Conservation (phyloP, 768 basidiomycete species). For the Lentinula detonsa region DNA sequence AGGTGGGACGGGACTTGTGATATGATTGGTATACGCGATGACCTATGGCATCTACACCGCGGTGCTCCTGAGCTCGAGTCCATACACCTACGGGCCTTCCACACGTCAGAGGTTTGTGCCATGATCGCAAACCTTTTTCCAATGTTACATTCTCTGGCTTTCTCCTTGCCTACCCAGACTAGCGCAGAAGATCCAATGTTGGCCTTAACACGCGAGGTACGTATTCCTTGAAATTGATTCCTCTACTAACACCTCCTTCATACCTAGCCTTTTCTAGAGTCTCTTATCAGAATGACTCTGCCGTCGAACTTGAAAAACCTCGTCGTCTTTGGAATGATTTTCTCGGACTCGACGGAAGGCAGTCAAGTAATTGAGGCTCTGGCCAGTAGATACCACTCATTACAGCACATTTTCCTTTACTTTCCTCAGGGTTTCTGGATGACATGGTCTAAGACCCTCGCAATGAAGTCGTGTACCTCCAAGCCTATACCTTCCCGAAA, state of each 20-base stretch:
- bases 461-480: neutral
- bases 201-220: conserved; percentile 11
- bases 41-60: conserved; percentile 6
- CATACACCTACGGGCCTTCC: conserved; percentile 10
- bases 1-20: conserved; percentile 11
- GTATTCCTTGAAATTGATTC: neutral
- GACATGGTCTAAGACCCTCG: conserved; percentile 8
- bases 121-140: conserved; percentile 8
- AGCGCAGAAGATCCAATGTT: conserved; percentile 10
- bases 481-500: neutral
- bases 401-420: conserved; percentile 10
- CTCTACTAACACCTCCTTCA: neutral
- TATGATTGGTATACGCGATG: conserved; percentile 8
- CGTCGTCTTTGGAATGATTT: conserved; percentile 10
- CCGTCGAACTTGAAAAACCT: conserved; percentile 7
- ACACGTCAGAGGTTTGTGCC: conserved; percentile 7
- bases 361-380: conserved; percentile 8
- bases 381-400: conserved; percentile 5
- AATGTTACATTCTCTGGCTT: conserved; percentile 7
- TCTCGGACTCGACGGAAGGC: conserved; percentile 9
- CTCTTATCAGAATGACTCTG: conserved; percentile 9
- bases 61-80: conserved; percentile 8
- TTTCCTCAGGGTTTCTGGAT: conserved; percentile 11
- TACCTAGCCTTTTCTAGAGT: conserved; percentile 8
- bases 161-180: conserved; percentile 9